Percentiles rank a stretch among this genome's conserved stretches.
Evolutionary conservation across 495 filamentous ascomycete species (phyloP).

Genomic region (Penicillium angulare): DNA sequence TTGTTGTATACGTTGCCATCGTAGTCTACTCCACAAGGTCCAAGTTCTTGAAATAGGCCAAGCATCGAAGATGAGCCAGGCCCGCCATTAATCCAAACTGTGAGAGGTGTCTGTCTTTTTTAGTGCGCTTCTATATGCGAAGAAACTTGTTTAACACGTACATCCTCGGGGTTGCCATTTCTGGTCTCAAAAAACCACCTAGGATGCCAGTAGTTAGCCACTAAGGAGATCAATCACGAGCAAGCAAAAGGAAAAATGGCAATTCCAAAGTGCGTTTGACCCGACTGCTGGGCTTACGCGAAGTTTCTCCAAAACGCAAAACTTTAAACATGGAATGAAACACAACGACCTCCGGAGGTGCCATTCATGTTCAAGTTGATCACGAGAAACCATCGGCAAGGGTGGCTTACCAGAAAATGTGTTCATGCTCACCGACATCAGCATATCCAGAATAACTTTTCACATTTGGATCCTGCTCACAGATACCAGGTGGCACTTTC

Average conservation of each 20-base stretch:
- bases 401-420: constrained; percentile 54
- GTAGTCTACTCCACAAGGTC: constrained; percentile 57
- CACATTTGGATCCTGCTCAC: constrained; percentile 62
- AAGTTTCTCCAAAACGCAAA: background rate
- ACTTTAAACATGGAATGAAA: background rate
- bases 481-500: constrained; percentile 60
- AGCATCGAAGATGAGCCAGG: constrained; percentile 62
- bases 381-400: background rate
- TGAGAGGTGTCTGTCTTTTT: constrained; percentile 47
- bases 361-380: too few relatives aligned
- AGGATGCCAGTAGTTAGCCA: too few relatives aligned
- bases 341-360: too few relatives aligned
- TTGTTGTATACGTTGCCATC: constrained; percentile 53
- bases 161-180: constrained; percentile 45
- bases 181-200: constrained; percentile 63
- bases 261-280: too few relatives aligned
- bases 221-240: too few relatives aligned
- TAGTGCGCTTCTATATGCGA: background rate
- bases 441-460: constrained; percentile 68
- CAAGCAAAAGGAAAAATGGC: too few relatives aligned
- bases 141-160: background rate
- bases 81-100: constrained; percentile 62
- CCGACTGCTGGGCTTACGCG: background rate
- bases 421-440: constrained; percentile 58
- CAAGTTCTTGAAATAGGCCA: constrained; percentile 60